These are phyloP conservation scores for Cinchona pubescens DNA, from an alignment of 257 asterid genomes.

Conservation along the genomic window DNA sequence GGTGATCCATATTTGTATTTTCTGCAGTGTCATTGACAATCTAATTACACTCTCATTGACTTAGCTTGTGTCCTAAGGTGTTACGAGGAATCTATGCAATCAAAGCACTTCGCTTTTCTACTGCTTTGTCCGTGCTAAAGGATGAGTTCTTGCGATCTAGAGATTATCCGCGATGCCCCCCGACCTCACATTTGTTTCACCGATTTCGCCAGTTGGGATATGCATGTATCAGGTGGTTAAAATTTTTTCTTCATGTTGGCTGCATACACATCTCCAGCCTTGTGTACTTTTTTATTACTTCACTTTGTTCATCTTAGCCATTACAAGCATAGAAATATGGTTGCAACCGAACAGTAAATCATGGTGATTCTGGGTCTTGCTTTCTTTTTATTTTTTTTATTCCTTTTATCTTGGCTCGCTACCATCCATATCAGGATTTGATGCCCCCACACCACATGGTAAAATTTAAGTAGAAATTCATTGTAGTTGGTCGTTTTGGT, in stretches of 20 bases:
- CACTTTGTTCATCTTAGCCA: not conserved
- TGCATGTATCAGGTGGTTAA: slow-evolving; percentile 80
- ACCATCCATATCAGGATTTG: not conserved
- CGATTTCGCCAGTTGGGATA: slow-evolving; percentile 98
- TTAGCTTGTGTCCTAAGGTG: slow-evolving; percentile 50
- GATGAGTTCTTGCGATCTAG: slow-evolving; percentile 95
- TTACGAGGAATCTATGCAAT: slow-evolving; percentile 90
- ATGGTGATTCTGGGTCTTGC: slow-evolving; percentile 1
- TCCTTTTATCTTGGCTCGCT: not conserved
- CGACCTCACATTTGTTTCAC: slow-evolving; percentile 93
- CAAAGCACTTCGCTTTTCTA: slow-evolving; percentile 95
- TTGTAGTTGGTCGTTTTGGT: not conserved
- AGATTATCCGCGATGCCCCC: slow-evolving; percentile 98
- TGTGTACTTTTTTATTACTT: not conserved
- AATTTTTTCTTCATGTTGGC: not conserved
- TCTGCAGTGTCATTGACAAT: slow-evolving; percentile 2
- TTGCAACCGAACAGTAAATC: not conserved
- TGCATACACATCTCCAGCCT: not conserved
- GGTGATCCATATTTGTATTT: slow-evolving; percentile 37
- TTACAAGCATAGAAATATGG: not conserved
- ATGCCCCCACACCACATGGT: not conserved
- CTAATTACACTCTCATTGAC: slow-evolving; percentile 19
- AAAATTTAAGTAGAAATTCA: not conserved
- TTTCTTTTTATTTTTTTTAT: not conserved
- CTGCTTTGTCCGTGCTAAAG: slow-evolving; percentile 90